Percentiles rank a stretch among this genome's conserved stretches.
Conservation (phyloP, 768 basidiomycete genomes). For the Dioszegia crocea region DNA sequence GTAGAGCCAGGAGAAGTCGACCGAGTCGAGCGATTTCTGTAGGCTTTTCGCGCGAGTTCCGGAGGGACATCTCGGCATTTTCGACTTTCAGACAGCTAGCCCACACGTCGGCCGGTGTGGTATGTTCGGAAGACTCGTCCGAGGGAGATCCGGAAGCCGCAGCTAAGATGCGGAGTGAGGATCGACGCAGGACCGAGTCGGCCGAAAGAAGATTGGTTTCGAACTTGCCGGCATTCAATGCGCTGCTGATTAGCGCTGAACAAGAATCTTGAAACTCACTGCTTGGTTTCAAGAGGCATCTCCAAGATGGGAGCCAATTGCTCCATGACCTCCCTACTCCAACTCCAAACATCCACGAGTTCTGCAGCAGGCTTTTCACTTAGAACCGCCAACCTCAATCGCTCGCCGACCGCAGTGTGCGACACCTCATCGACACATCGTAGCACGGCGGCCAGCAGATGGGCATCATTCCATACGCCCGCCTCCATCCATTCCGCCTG, state of each 20-base stretch:
- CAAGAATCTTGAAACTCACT: constrained; percentile 11
- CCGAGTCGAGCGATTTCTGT: constrained; percentile 70
- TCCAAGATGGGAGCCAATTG: constrained; percentile 16
- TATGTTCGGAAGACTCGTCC: no score
- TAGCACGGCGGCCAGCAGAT: constrained; percentile 20
- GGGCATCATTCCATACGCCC: constrained; percentile 28
- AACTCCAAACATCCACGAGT: constrained; percentile 21
- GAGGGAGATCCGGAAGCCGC: constrained; percentile 7
- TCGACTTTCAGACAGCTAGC: constrained; percentile 67
- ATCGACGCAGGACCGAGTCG: constrained; percentile 62
- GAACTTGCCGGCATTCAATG: constrained; percentile 50
- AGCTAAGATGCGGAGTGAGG: constrained; percentile 54
- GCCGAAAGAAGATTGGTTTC: constrained; percentile 65
- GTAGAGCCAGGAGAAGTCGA: constrained; percentile 38
- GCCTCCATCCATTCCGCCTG: constrained; percentile 18
- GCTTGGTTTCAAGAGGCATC: constrained; percentile 12
- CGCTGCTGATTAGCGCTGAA: neutral
- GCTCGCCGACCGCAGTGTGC: neutral
- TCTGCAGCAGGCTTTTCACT: neutral
- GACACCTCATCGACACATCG: constrained; percentile 1
- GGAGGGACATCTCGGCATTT: constrained; percentile 68
- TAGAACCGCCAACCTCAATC: constrained; percentile 5
- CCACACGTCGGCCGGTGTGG: constrained; percentile 23
- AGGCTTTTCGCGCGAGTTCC: constrained; percentile 78
- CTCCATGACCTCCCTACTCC: constrained; percentile 37